Evolutionary conservation across 2,329 filamentous ascomycete genomes (phyloP).

Genomic region (Metarhizium humberi): DNA sequence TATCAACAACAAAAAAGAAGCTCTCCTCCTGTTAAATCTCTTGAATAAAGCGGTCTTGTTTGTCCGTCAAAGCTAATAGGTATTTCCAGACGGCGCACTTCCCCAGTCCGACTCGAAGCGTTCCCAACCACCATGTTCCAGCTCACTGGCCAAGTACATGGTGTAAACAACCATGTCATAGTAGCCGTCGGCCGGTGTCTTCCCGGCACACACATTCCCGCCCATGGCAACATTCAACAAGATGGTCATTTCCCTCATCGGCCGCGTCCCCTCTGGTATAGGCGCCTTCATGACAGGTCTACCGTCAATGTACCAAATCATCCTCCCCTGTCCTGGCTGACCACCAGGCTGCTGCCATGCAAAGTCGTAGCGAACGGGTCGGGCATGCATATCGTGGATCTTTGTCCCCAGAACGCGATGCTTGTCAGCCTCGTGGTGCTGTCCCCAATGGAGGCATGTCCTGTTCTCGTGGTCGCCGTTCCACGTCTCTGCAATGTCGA

Average conservation of each 20-base stretch:
- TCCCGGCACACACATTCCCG: constrained; percentile 46
- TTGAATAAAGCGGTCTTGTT: no score
- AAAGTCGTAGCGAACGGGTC: constrained; percentile 44
- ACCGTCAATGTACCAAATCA: constrained; percentile 53
- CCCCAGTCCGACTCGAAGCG: constrained; percentile 44
- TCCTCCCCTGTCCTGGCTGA: constrained; percentile 31
- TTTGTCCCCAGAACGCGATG: constrained; percentile 44
- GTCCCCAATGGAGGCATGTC: constrained; percentile 50
- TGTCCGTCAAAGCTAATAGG: constrained; percentile 12
- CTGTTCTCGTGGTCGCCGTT: constrained; percentile 47
- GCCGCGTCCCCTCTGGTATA: constrained; percentile 41
- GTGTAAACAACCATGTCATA: constrained; percentile 49
- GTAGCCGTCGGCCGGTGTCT: constrained; percentile 38
- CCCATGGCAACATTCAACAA: constrained; percentile 55
- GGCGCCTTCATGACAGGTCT: constrained; percentile 45
- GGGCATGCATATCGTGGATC: constrained; percentile 36
- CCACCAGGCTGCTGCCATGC: constrained; percentile 42
- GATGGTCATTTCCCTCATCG: constrained; percentile 46
- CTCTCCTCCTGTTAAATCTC: no score
- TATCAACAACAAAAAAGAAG: no score
- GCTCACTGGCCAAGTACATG: constrained; percentile 42
- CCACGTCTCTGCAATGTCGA: constrained; percentile 55
- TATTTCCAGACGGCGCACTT: constrained; percentile 19
- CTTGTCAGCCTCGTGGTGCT: constrained; percentile 44
- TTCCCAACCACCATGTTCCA: constrained; percentile 42